A percentile compares a stretch with the other conserved stretches of the same genome.
These are phyloP conservation scores for Incumbomyces delicatus DNA, from an alignment of 2,329 filamentous ascomycete genomes.

Conservation along the genomic window DNA sequence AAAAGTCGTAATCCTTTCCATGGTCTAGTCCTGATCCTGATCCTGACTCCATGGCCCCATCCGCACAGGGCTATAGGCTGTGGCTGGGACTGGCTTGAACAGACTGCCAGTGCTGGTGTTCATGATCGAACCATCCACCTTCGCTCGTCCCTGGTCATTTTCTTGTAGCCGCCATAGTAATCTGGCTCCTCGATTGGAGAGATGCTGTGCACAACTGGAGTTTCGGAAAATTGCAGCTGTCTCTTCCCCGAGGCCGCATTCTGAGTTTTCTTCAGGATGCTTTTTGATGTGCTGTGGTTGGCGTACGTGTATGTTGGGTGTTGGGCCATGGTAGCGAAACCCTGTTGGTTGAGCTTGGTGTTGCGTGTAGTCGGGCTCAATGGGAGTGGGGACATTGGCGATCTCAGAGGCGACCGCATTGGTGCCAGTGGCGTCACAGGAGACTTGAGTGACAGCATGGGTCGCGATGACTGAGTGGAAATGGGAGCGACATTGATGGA, in stretches of 20 bases:
- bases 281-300: slow-evolving; percentile 36
- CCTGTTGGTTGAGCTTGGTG: slow-evolving; percentile 26
- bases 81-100: too few relatives aligned
- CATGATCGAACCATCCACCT: slow-evolving; percentile 27
- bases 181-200: slow-evolving; percentile 41
- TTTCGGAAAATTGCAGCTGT: slow-evolving; percentile 33
- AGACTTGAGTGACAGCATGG: slow-evolving; percentile 33
- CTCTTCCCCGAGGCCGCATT: slow-evolving; percentile 22
- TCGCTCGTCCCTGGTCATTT: slow-evolving; percentile 37
- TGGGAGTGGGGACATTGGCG: slow-evolving; percentile 32
- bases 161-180: slow-evolving; percentile 39
- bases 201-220: slow-evolving; percentile 37
- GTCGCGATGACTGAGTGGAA: slow-evolving; percentile 24
- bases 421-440: slow-evolving; percentile 25
- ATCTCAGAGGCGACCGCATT: slow-evolving; percentile 25
- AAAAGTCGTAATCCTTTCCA: too few relatives aligned
- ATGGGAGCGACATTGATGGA: slow-evolving; percentile 35
- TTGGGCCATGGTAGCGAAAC: slow-evolving; percentile 30
- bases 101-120: too few relatives aligned
- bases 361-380: slow-evolving; percentile 33
- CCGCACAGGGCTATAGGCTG: too few relatives aligned
- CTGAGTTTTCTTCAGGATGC: slow-evolving; percentile 38
- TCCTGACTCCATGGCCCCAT: too few relatives aligned
- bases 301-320: slow-evolving; percentile 31
- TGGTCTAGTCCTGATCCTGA: too few relatives aligned